A percentile compares a stretch with the other conserved stretches of the same genome.
phyloP scores from a whole-genome alignment of 2,329 filamentous ascomycete species.

The Rutstroemia sp. region DNA sequence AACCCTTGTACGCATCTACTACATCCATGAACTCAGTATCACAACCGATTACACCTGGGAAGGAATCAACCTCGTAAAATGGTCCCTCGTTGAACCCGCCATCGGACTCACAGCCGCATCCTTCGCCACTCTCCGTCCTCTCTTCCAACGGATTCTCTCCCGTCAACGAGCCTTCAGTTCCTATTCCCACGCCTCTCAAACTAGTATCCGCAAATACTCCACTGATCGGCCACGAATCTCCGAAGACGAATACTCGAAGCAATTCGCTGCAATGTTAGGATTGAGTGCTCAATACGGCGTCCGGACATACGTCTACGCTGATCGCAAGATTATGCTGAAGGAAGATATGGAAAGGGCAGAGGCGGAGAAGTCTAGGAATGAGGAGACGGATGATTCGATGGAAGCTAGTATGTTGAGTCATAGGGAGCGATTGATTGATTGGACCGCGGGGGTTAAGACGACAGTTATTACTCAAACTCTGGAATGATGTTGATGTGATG shows the following conservation, averaged over 20 bases:
- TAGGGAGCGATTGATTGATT: not conserved
- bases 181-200: not conserved
- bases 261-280: constrained; percentile 4
- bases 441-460: not conserved
- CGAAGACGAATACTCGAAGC: not conserved
- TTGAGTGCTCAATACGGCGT: not conserved
- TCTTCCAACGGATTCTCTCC: constrained; percentile 24
- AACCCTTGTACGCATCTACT: constrained; percentile 37
- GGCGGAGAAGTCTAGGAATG: not conserved
- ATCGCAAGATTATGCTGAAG: not conserved
- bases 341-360: not conserved
- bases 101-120: constrained; percentile 36
- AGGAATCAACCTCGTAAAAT: constrained; percentile 37
- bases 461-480: constrained; percentile 2
- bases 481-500: not conserved
- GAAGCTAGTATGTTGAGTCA: not conserved
- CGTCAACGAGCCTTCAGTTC: constrained; percentile 10
- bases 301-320: constrained; percentile 4
- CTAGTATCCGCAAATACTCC: not conserved
- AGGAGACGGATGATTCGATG: not conserved
- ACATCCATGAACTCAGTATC: constrained; percentile 32
- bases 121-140: constrained; percentile 34
- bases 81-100: constrained; percentile 37
- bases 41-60: constrained; percentile 34
- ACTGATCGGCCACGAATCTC: not conserved